Percentiles rank a stretch among this genome's conserved stretches.
Evolutionary conservation across 768 basidiomycete genomes (phyloP).

Genomic region (Boletus pseudopeckii): DNA sequence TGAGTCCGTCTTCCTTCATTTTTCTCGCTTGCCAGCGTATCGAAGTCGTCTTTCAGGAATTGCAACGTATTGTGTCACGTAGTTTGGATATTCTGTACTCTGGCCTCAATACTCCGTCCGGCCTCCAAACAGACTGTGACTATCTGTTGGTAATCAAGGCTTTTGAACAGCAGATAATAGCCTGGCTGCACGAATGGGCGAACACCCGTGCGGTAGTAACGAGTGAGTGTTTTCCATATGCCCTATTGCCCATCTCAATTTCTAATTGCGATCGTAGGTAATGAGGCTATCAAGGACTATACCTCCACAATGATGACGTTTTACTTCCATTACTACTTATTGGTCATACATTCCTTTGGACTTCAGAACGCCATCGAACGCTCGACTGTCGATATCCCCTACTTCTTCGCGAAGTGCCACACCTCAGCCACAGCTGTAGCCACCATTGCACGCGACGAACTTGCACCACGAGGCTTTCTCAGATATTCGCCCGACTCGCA

Average conservation of each 20-base stretch:
- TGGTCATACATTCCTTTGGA: conserved; percentile 94
- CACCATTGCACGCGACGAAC: conserved; percentile 68
- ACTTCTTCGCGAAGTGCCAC: conserved; percentile 82
- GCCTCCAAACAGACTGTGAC: conserved; percentile 79
- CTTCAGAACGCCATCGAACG: conserved; percentile 93
- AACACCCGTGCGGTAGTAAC: conserved; percentile 13
- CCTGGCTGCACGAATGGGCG: conserved; percentile 58
- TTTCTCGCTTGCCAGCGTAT: not conserved
- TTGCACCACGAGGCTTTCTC: conserved; percentile 73
- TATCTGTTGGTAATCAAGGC: conserved; percentile 82
- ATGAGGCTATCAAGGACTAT: conserved; percentile 29
- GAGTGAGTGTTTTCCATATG: conserved; percentile 13
- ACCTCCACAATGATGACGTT: conserved; percentile 47
- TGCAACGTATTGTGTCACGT: conserved; percentile 86
- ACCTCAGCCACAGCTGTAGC: conserved; percentile 69
- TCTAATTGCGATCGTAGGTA: conserved; percentile 15
- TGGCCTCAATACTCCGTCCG: conserved; percentile 72
- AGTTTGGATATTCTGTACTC: conserved; percentile 90
- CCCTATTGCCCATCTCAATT: not conserved
- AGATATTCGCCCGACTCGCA: conserved; percentile 87
- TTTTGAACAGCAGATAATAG: conserved; percentile 73
- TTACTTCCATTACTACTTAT: conserved; percentile 79
- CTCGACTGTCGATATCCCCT: conserved; percentile 64
- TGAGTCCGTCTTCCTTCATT: conserved; percentile 33
- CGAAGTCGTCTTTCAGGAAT: conserved; percentile 45